Evolutionary conservation across 139 green algal genomes (phyloP), one percentile per base, ranked within the genome.

Genomic region (Yamagishiella unicocca): DNA sequence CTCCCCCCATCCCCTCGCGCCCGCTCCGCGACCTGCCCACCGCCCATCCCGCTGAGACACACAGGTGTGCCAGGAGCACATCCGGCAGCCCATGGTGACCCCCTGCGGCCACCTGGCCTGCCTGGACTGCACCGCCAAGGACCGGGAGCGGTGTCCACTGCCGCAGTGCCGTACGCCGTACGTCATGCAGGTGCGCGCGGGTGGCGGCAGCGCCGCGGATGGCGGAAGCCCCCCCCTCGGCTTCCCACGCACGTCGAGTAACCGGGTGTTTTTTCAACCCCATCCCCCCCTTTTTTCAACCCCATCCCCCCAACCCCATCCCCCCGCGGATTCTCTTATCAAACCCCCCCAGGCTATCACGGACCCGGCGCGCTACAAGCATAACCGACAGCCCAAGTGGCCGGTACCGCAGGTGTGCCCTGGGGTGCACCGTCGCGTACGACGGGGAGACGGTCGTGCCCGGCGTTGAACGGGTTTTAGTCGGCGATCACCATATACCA

Each of bases 101-200:
- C 97, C 97, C 42, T 99, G 97, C 85, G 94, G 86, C 21, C 96
- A 98, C 91, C 54, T 99, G 54, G 84, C 96, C 58, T 99, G 97
- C 90, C 78, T 96, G 2, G 93, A 95, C 82, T 99, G 97, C 86
- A 90, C 92, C 5, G 82, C 89, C 2, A 38, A 55, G 29, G 72
- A 72, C 40, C 31, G 89, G 19, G 79, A 81, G 54, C 1, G 19
- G 9, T 96, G 92, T 87, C 90, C 91, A 25, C 55, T 94, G 64
- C 82, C 87, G 1, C 38, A 22, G n/a, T 98, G 96, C 88, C 42
- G 53, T 0, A 45, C 50, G 62, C 54, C 88, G 2, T 98, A 97
- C 92, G 37, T 35, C 6, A 96, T 95, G 91, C 92, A 94, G 85
- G 87, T 64, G 77, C 24, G 77, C 42, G 24, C n/a, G 55, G 17